Evolutionary conservation across 345 rosid species (phyloP).

Genomic region (Reutealis trisperma): DNA sequence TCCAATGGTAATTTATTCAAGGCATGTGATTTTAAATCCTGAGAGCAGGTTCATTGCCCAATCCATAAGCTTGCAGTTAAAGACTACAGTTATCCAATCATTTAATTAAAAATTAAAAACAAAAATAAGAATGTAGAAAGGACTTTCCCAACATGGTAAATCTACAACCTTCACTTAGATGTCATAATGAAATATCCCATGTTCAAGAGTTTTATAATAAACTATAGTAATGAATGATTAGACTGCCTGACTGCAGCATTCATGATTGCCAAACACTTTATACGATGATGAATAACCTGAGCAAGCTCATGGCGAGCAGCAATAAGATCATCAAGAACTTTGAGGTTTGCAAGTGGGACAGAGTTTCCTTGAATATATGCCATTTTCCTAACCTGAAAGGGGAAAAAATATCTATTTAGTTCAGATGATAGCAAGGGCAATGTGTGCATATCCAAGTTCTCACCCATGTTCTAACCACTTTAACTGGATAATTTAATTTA

Average conservation of each 20-base stretch:
- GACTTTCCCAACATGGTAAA: neutral
- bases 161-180: conserved; percentile 1
- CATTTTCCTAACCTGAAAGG: conserved; percentile 71
- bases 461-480: neutral
- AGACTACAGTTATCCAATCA: too few relatives aligned
- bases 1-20: too few relatives aligned
- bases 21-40: too few relatives aligned
- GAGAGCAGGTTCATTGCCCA: too few relatives aligned
- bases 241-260: conserved; percentile 1
- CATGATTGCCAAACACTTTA: conserved; percentile 1
- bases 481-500: neutral
- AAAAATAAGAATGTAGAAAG: neutral
- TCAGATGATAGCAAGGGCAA: conserved; percentile 11
- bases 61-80: too few relatives aligned
- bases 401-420: conserved; percentile 10
- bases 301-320: conserved; percentile 86
- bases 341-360: conserved; percentile 68
- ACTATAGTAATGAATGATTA: neutral
- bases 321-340: conserved; percentile 74
- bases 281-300: conserved; percentile 49
- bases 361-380: conserved; percentile 77
- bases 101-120: too few relatives aligned
- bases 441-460: neutral
- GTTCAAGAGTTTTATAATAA: conserved; percentile 1
- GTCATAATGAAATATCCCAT: neutral